Conservation (phyloP, 495 filamentous ascomycete species). For the Cenococcum geophilum region DNA sequence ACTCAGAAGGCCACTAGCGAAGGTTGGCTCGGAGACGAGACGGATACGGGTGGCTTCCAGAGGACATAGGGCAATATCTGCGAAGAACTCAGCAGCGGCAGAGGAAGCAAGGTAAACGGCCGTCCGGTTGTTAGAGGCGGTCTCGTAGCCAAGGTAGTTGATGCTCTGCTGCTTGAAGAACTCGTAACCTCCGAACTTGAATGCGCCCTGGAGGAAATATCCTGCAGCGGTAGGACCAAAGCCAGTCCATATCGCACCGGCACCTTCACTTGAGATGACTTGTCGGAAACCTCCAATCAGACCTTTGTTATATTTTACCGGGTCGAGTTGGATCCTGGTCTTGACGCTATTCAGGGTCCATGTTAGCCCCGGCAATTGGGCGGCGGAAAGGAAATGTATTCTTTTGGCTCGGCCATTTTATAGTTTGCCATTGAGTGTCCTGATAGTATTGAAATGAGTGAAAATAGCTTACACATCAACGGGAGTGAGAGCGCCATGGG, state of each 20-base stretch:
- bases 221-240: conserved; percentile 42
- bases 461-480: conserved; percentile 88
- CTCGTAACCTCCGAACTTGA: conserved; percentile 47
- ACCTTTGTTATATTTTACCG: conserved; percentile 42
- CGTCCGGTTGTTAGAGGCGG: conserved; percentile 41
- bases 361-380: conserved; percentile 11
- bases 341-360: conserved; percentile 33
- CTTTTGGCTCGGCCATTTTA: not conserved
- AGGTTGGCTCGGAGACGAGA: conserved; percentile 40
- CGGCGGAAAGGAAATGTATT: not conserved
- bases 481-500: conserved; percentile 85
- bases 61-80: conserved; percentile 43
- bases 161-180: conserved; percentile 46
- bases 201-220: conserved; percentile 45
- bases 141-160: conserved; percentile 41
- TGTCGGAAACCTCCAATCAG: conserved; percentile 43
- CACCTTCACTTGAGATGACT: conserved; percentile 40
- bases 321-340: conserved; percentile 45
- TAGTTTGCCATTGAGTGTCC: conserved; percentile 16
- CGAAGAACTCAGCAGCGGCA: conserved; percentile 43
- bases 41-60: conserved; percentile 43
- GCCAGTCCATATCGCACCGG: conserved; percentile 40
- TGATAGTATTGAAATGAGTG: not conserved
- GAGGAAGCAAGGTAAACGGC: conserved; percentile 44
- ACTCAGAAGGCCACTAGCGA: conserved; percentile 40